phyloP scores from a whole-genome alignment of 345 rosid genomes.

The Hypericum androsaemum region DNA sequence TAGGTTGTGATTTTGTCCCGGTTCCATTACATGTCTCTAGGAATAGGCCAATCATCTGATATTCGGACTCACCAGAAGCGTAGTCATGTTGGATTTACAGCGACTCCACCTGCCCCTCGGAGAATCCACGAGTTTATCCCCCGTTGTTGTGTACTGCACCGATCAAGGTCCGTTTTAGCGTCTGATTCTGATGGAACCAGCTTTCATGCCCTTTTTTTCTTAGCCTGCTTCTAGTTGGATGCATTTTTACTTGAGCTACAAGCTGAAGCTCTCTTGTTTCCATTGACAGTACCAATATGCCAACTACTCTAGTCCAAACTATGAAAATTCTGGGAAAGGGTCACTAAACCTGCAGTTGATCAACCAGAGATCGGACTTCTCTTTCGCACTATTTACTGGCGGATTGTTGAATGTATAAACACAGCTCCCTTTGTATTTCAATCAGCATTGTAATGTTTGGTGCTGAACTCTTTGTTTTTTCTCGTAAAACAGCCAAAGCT shows the following conservation, averaged over 20 bases:
- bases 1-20: too few relatives aligned
- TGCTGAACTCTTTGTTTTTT: neutral
- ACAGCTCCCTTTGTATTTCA: neutral
- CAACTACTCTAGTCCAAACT: conserved; percentile 41
- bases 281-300: conserved; percentile 51
- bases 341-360: conserved; percentile 53
- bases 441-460: neutral
- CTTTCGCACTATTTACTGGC: conserved; percentile 53
- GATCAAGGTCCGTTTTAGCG: conserved; percentile 36
- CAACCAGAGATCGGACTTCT: conserved; percentile 71
- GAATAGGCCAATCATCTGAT: too few relatives aligned
- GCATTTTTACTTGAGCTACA: neutral
- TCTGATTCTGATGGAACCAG: neutral
- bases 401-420: conserved; percentile 44
- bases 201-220: too few relatives aligned
- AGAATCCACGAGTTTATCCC: conserved; percentile 26
- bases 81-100: neutral
- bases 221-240: too few relatives aligned
- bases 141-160: conserved; percentile 66
- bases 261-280: neutral
- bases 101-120: conserved; percentile 10
- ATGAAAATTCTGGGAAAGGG: conserved; percentile 42
- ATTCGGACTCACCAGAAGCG: neutral
- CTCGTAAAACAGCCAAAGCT: conserved; percentile 45
- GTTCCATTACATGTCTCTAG: too few relatives aligned